These are phyloP conservation scores for Nelumbo lutea DNA, from an alignment of 164 flowering plant genomes.

Conservation along the genomic window DNA sequence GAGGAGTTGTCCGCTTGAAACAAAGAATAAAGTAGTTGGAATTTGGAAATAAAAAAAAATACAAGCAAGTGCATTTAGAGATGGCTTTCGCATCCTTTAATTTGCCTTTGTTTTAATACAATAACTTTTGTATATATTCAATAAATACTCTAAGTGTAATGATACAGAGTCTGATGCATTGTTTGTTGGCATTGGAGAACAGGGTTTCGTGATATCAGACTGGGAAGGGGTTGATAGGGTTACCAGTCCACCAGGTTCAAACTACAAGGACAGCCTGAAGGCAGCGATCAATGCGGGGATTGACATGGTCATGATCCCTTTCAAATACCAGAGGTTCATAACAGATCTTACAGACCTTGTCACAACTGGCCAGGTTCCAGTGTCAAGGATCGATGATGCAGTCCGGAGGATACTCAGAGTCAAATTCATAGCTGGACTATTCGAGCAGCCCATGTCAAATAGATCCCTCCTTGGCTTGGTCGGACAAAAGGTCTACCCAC, in stretches of 20 bases:
- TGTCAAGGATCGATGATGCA: constrained; percentile 32
- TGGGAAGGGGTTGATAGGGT: constrained; percentile 30
- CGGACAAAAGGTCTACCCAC: constrained; percentile 22
- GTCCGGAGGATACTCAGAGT: constrained; percentile 32
- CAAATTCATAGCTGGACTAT: constrained; percentile 32
- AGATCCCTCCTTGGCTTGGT: constrained; percentile 19
- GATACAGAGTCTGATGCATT: too few relatives aligned
- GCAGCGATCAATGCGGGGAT: constrained; percentile 30
- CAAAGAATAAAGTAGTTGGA: too few relatives aligned
- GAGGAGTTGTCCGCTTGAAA: too few relatives aligned
- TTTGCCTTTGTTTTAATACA: too few relatives aligned
- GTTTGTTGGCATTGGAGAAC: not conserved
- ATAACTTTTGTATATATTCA: too few relatives aligned
- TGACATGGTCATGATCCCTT: constrained; percentile 38
- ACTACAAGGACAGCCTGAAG: constrained; percentile 21
- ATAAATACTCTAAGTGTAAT: too few relatives aligned
- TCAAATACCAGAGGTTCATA: constrained; percentile 16
- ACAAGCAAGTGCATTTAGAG: too few relatives aligned
- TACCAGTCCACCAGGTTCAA: constrained; percentile 11
- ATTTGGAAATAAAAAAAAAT: too few relatives aligned
- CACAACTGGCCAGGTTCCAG: constrained; percentile 15
- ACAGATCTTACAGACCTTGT: constrained; percentile 17
- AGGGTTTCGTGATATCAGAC: constrained; percentile 35
- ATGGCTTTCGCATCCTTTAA: too few relatives aligned
- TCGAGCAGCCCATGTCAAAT: constrained; percentile 33